Base-by-base conservation (phyloP, 2,329 filamentous ascomycete species). In the Cryphonectria nitschkei region DNA sequence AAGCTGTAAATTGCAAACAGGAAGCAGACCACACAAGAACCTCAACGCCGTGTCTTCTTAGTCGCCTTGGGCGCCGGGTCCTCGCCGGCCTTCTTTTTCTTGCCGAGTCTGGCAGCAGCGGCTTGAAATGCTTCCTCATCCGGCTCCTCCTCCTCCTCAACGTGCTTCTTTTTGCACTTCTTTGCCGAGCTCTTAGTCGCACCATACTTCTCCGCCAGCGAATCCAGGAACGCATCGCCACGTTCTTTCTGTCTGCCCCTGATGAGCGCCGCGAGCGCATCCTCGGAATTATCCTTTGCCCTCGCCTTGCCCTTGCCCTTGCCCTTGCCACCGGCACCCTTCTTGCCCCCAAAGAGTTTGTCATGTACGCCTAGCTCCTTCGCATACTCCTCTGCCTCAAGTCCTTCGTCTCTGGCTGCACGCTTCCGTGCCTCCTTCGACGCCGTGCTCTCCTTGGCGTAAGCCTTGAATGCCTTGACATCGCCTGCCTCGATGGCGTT, bases 201-300 rank as follows among this genome's bases (percentile, higher is more conserved):
- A 39, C 84, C 82, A 79, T 97, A 97, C 81, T 95, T 97, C 65
- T 90, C 92, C 70, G 93, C 93, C 65, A 97, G 81, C 65, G 87
- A 84, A 73, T 93, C 92, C 34, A 97, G 82, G 78, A 97, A 94
- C 52, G 83, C 84, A 39, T 82, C 81, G 14, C 82, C 84, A 46
- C 92, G 84, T 58, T 86, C 86, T 75, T 91, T 85, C 79, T 96
- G 92, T 63, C 91, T 88, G 76, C 88, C 85, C 78, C 88, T 87
- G 73, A 97, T 97, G 76, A 97, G 79, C 1, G 92, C 92, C n/a
- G 90, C 89, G 54, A 97, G 69, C 6, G 70, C 64, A 37, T 73
- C 72, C 43, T 70, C 66, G 37, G 58, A 64, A 9, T 71, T 73
- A 22, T 75, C 74, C 71, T 78, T 77, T 29, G 58, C 46, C 71